Conservation (phyloP, 2,329 filamentous ascomycete species). For the Monascus ruber region DNA sequence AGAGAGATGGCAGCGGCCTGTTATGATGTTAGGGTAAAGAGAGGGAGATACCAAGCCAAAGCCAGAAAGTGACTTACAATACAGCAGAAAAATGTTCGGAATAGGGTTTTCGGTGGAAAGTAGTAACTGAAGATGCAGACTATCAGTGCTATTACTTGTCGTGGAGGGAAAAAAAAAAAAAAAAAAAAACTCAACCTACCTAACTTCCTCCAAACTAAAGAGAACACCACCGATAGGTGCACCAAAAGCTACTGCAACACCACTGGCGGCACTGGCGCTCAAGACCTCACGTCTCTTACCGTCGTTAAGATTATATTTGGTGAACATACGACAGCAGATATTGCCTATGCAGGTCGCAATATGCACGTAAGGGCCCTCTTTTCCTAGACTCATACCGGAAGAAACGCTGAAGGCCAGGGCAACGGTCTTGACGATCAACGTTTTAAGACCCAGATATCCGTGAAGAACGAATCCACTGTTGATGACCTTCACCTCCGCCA, state of each 20-base stretch:
- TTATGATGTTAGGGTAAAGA: slow-evolving; percentile 9
- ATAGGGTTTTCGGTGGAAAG: slow-evolving; percentile 93
- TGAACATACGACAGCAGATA: slow-evolving; percentile 84
- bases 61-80: slow-evolving; percentile 46
- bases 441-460: slow-evolving; percentile 83
- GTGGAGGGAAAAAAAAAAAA: background rate
- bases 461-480: slow-evolving; percentile 96
- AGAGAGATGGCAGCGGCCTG: slow-evolving; percentile 67
- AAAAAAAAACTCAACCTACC: slow-evolving; percentile 12
- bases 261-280: slow-evolving; percentile 83
- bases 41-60: background rate
- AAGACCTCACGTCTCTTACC: slow-evolving; percentile 86
- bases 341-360: slow-evolving; percentile 93
- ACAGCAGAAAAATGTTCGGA: slow-evolving; percentile 96
- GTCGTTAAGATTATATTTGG: slow-evolving; percentile 89
- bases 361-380: slow-evolving; percentile 95
- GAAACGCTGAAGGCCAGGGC: slow-evolving; percentile 80
- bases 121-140: slow-evolving; percentile 55
- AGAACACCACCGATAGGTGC: slow-evolving; percentile 82
- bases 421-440: slow-evolving; percentile 71
- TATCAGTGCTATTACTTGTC: background rate
- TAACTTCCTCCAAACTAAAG: slow-evolving; percentile 89
- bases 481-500: slow-evolving; percentile 94
- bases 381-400: slow-evolving; percentile 85
- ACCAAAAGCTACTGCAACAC: slow-evolving; percentile 88